Conservation (phyloP, 2,329 filamentous ascomycete genomes). For the Alternaria rosae region DNA sequence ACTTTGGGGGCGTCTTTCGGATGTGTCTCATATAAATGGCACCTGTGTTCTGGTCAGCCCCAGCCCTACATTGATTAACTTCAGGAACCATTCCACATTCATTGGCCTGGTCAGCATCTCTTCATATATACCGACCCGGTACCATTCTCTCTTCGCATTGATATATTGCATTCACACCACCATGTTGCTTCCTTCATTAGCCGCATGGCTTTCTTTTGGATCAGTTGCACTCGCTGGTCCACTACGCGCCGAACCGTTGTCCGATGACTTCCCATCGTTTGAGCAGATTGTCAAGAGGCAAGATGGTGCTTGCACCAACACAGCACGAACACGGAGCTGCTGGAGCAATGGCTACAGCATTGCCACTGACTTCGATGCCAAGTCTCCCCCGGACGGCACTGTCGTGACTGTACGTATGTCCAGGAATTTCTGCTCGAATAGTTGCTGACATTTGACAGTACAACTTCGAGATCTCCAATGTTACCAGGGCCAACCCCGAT, state of each 20-base stretch:
- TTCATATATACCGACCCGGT: conserved; percentile 16
- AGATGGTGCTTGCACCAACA: conserved; percentile 51
- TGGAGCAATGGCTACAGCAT: conserved; percentile 55
- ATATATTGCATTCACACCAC: conserved; percentile 17
- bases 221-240: conserved; percentile 40
- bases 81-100: conserved; percentile 10
- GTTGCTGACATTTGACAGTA: conserved; percentile 37
- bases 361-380: conserved; percentile 56
- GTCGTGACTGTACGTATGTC: conserved; percentile 36
- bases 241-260: conserved; percentile 19
- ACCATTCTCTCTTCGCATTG: conserved; percentile 3
- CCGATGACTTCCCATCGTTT: conserved; percentile 15
- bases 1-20: conserved; percentile 2
- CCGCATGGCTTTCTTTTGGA: conserved; percentile 35
- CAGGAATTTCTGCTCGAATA: no score
- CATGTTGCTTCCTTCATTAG: conserved; percentile 38
- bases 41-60: conserved; percentile 10
- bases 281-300: conserved; percentile 37
- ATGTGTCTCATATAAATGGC: conserved; percentile 25
- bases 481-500: conserved; percentile 50
- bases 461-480: conserved; percentile 52
- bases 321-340: conserved; percentile 50
- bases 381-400: conserved; percentile 51
- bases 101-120: conserved; percentile 17
- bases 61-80: conserved; percentile 13